A percentile compares a stretch with the other conserved stretches of the same genome.
Conservation (phyloP, 768 basidiomycete species). For the Kwoniella sp. region DNA sequence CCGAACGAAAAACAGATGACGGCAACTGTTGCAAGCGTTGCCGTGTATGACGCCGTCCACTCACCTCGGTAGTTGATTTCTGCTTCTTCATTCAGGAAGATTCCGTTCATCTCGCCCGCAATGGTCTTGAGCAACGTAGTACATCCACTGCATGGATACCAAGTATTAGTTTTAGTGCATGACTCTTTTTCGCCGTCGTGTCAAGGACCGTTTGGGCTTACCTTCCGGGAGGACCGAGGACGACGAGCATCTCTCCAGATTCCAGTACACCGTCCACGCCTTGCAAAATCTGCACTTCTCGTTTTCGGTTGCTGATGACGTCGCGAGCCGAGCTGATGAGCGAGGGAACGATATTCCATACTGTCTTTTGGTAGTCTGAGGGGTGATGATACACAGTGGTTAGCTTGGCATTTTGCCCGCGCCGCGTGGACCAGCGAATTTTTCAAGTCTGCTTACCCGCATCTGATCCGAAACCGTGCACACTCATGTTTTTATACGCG, state of each 20-base stretch:
- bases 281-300: slow-evolving; percentile 61
- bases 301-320: slow-evolving; percentile 39
- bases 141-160: slow-evolving; percentile 49
- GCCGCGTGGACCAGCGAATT: too few species aligned
- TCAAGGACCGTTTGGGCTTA: slow-evolving; percentile 20
- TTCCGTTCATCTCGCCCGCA: slow-evolving; percentile 57
- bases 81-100: slow-evolving; percentile 45
- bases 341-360: slow-evolving; percentile 55
- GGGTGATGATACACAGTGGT: slow-evolving; percentile 1
- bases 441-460: slow-evolving; percentile 34
- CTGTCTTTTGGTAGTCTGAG: slow-evolving; percentile 59
- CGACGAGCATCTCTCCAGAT: slow-evolving; percentile 75
- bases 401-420: too few species aligned
- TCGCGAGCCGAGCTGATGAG: slow-evolving; percentile 31
- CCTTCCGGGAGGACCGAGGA: slow-evolving; percentile 59
- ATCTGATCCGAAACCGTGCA: slow-evolving; percentile 52
- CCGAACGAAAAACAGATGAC: neutral
- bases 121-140: slow-evolving; percentile 62
- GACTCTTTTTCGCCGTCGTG: too few species aligned
- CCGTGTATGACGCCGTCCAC: slow-evolving; percentile 2
- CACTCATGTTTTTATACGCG: slow-evolving; percentile 57
- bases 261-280: slow-evolving; percentile 68
- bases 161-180: too few species aligned
- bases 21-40: neutral
- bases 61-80: slow-evolving; percentile 53